Base-by-base conservation (phyloP, 345 rosid genomes). In the Corchorus capsularis region DNA sequence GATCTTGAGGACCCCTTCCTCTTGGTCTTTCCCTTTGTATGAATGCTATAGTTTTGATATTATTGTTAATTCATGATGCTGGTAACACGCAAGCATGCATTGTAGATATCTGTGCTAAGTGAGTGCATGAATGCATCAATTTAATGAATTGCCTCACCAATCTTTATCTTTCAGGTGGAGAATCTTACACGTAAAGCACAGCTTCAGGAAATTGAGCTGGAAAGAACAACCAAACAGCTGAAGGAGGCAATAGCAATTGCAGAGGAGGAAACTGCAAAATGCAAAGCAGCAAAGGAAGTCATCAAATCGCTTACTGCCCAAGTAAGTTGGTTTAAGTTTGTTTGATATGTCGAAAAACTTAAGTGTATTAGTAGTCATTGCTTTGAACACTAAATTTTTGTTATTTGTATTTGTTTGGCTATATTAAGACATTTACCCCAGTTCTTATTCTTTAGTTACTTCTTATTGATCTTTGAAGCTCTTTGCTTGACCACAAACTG, bases 261-360 rank as follows among this genome's bases (percentile, higher is more conserved):
- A 49, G 93, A 83, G 68, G 98, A 94, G 75, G 99, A 96, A 87
- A 85, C 97, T 41, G 87, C 88, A 62, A 94, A 91, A 87, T 92
- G 98, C 90, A 92, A 92, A 82, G 98, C 97, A 66, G 98, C 99
- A 71, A 96, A 96, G 78, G 99, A 96, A 89, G 99, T 96, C 78
- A 96, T 96, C 87, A 96, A 91, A 87, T 92, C 98, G 1, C 92
- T 94, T 60, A 96, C 99, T 64, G 94, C 93, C 78, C 98, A 96
- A 83, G 99, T 96, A 93, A 91, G 88, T 61, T 56, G 34, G 35
- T 63, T 13, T 63, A n/a, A 52, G 73, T 62, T 65, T 47, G 68
- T 73, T 43, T 34, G 16, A 6, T 69, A 35, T 52, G 3, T 52
- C 16, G 20, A 52, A 34, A 16, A 69, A 52, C 73, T 52, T 34